Conservation (phyloP, 2,329 filamentous ascomycete genomes). For the Sporothrix globosa region DNA sequence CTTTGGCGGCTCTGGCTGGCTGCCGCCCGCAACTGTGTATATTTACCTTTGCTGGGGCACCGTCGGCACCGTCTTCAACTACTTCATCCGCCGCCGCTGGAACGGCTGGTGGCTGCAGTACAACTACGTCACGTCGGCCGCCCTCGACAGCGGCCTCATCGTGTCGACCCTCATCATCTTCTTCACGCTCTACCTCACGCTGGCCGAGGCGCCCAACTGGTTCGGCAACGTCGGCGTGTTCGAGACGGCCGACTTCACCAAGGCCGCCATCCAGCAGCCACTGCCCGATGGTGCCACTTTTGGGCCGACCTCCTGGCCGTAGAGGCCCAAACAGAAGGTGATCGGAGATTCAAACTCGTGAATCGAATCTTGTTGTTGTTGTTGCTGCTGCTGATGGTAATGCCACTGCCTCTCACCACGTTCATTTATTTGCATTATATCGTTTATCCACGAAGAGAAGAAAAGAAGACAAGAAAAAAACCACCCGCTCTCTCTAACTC, state of each 20-base stretch:
- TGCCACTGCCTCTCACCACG: neutral
- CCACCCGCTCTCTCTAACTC: neutral
- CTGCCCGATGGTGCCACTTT: slow-evolving; percentile 31
- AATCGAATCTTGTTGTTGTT: neutral
- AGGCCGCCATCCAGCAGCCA: slow-evolving; percentile 27
- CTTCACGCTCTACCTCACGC: slow-evolving; percentile 66
- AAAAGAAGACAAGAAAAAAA: neutral
- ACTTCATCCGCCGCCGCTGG: slow-evolving; percentile 65
- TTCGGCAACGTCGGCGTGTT: slow-evolving; percentile 57
- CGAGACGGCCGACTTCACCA: slow-evolving; percentile 31
- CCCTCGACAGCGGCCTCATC: slow-evolving; percentile 69
- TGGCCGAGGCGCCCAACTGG: slow-evolving; percentile 60
- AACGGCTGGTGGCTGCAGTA: slow-evolving; percentile 77
- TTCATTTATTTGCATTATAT: neutral
- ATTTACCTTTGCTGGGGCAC: slow-evolving; percentile 73
- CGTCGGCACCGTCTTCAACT: slow-evolving; percentile 70
- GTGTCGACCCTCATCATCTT: slow-evolving; percentile 71
- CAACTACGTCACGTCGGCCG: slow-evolving; percentile 75
- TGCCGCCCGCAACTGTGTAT: slow-evolving; percentile 71
- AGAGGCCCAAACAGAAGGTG: neutral
- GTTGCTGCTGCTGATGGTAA: too few relatives aligned
- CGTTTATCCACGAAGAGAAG: slow-evolving; percentile 12
- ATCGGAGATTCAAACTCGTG: neutral
- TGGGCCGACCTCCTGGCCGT: slow-evolving; percentile 35
- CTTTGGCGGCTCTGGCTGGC: slow-evolving; percentile 64